Conservation (phyloP, 2,329 filamentous ascomycete species). For the Daldinia sp. region DNA sequence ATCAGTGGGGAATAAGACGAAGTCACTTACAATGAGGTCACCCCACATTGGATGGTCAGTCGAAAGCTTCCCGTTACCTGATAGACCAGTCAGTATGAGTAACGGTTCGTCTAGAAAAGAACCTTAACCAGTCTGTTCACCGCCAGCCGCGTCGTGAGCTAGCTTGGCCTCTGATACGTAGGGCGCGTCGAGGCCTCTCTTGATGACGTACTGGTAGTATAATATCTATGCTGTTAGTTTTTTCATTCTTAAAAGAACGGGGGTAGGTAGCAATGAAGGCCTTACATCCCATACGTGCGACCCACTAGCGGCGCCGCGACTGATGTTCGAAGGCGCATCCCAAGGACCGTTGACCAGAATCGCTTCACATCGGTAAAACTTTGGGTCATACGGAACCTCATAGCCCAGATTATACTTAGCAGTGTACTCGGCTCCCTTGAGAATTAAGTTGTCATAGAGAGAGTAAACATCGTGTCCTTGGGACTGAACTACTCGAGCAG, state of each 20-base stretch:
- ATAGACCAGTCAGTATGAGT: neutral
- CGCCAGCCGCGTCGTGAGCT: slow-evolving; percentile 16
- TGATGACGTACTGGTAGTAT: slow-evolving; percentile 48
- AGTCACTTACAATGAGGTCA: slow-evolving; percentile 37
- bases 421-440: slow-evolving; percentile 50
- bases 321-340: slow-evolving; percentile 43
- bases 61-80: slow-evolving; percentile 5
- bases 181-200: slow-evolving; percentile 36
- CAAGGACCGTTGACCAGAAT: slow-evolving; percentile 52
- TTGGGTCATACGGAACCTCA: slow-evolving; percentile 48
- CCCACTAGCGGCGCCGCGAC: slow-evolving; percentile 34
- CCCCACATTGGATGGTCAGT: slow-evolving; percentile 45
- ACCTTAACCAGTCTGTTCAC: slow-evolving; percentile 11
- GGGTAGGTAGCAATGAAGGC: neutral
- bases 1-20: too few species aligned
- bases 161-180: slow-evolving; percentile 32
- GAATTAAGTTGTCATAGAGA: slow-evolving; percentile 45
- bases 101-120: neutral
- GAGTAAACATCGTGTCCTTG: slow-evolving; percentile 50
- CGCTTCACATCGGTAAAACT: slow-evolving; percentile 51
- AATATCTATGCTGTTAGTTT: slow-evolving; percentile 38
- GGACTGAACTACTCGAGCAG: slow-evolving; percentile 46
- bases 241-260: neutral
- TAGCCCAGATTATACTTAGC: slow-evolving; percentile 51
- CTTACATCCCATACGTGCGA: slow-evolving; percentile 31